A percentile compares a stretch with the other conserved stretches of the same genome.
These are phyloP conservation scores for Heimioporus punctisporus DNA, from an alignment of 1,284 basidiomycete genomes.

Conservation along the genomic window DNA sequence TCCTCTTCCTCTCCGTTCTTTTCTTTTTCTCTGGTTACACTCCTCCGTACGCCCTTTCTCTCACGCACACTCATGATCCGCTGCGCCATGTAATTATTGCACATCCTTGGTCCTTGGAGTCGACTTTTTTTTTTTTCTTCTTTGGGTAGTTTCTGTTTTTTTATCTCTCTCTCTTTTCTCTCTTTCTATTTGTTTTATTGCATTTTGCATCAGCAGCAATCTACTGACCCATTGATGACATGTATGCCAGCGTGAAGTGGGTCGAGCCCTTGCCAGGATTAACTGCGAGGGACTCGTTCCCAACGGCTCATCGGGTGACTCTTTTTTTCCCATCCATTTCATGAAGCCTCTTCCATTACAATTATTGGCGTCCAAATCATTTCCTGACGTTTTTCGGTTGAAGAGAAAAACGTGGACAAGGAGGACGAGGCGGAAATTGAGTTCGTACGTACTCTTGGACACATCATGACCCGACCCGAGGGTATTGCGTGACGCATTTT, in stretches of 20 bases:
- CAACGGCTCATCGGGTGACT: too few relatives aligned
- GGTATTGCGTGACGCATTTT: too few relatives aligned
- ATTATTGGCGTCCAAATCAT: too few relatives aligned
- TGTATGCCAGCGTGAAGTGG: background rate
- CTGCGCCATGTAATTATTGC: slow-evolving; percentile 29
- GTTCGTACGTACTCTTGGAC: too few relatives aligned
- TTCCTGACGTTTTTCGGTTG: too few relatives aligned
- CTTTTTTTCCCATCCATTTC: too few relatives aligned
- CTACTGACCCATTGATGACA: slow-evolving; percentile 16
- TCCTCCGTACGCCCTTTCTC: slow-evolving; percentile 10
- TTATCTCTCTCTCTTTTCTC: background rate
- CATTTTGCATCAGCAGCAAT: slow-evolving; percentile 12
- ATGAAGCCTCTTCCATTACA: too few relatives aligned
- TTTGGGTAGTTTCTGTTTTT: slow-evolving; percentile 4
- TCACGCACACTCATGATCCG: slow-evolving; percentile 16
- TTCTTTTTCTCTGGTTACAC: slow-evolving; percentile 5
- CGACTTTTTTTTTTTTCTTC: background rate
- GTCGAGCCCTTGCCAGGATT: too few relatives aligned
- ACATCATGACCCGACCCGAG: too few relatives aligned
- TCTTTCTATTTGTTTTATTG: slow-evolving; percentile 1
- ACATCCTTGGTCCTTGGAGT: slow-evolving; percentile 8
- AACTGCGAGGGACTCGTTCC: too few relatives aligned
- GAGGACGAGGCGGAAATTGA: too few relatives aligned
- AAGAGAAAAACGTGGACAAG: too few relatives aligned
- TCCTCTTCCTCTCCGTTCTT: background rate